Evolutionary conservation across 1,139 yeast genomes (phyloP).

Genomic region (Yamadazyma atlantica): DNA sequence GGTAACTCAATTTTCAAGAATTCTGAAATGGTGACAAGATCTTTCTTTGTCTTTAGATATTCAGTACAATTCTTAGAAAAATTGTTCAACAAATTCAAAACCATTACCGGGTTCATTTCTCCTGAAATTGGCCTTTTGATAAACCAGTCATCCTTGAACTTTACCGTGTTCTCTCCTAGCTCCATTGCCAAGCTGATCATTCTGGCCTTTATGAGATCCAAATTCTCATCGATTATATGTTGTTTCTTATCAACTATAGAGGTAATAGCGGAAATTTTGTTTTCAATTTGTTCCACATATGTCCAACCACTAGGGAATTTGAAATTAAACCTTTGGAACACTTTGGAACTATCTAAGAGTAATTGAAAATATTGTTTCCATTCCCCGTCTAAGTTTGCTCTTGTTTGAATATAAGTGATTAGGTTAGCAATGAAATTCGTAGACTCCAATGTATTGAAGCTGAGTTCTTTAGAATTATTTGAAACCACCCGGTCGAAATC

Average conservation of each 20-base stretch:
- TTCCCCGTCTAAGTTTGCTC: constrained; percentile 14
- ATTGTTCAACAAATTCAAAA: constrained; percentile 43
- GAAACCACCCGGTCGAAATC: constrained; percentile 6
- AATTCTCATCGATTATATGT: constrained; percentile 41
- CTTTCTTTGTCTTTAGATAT: constrained; percentile 25
- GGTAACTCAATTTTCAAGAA: constrained; percentile 25
- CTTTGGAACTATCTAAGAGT: constrained; percentile 42
- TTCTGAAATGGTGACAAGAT: constrained; percentile 32
- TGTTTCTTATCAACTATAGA: constrained; percentile 42
- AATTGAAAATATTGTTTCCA: constrained; percentile 28
- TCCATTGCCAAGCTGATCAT: constrained; percentile 42
- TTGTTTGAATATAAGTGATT: constrained; percentile 10
- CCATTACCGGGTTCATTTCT: constrained; percentile 44
- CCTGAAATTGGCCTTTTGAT: constrained; percentile 37
- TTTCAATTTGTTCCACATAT: constrained; percentile 62
- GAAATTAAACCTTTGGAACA: constrained; percentile 27
- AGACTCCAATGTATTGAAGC: constrained; percentile 14
- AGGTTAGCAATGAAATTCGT: constrained; percentile 10
- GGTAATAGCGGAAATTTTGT: constrained; percentile 44
- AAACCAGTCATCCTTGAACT: constrained; percentile 33
- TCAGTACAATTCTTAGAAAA: constrained; percentile 36
- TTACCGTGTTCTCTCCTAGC: constrained; percentile 30
- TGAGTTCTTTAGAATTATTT: constrained; percentile 4
- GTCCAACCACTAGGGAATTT: constrained; percentile 58
- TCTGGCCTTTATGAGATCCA: constrained; percentile 40